These are phyloP conservation scores for Metschnikowia orientalis DNA, from an alignment of 805 yeast genomes.

Conservation along the genomic window DNA sequence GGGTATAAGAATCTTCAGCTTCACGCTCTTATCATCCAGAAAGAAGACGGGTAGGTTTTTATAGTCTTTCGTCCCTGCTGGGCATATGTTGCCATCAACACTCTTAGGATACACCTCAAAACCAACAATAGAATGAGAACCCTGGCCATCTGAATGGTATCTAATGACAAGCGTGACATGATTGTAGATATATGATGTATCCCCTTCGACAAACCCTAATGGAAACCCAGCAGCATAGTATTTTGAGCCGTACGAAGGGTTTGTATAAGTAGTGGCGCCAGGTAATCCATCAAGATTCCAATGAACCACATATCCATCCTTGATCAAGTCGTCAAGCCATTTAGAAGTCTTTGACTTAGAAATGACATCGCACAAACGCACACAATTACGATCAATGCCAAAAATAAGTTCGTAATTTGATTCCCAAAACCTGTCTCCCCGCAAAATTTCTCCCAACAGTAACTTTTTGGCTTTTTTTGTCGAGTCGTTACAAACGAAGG, in stretches of 20 bases:
- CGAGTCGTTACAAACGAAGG: slow-evolving; percentile 72
- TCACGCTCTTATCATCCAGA: slow-evolving; percentile 21
- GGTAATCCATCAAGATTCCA: slow-evolving; percentile 85
- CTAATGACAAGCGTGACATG: slow-evolving; percentile 80
- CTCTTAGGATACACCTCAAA: slow-evolving; percentile 88
- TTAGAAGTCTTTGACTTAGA: slow-evolving; percentile 48
- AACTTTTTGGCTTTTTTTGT: slow-evolving; percentile 49
- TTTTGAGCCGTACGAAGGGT: slow-evolving; percentile 52
- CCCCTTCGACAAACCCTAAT: slow-evolving; percentile 63
- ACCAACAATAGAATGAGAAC: slow-evolving; percentile 65
- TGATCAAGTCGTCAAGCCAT: slow-evolving; percentile 58
- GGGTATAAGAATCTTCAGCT: slow-evolving; percentile 48
- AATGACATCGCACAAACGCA: slow-evolving; percentile 62
- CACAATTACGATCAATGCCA: slow-evolving; percentile 63
- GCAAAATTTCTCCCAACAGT: slow-evolving; percentile 69
- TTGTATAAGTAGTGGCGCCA: slow-evolving; percentile 78
- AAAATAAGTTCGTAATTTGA: slow-evolving; percentile 65
- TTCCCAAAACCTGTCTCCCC: slow-evolving; percentile 77
- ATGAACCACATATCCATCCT: slow-evolving; percentile 70
- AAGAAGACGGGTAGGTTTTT: slow-evolving; percentile 52
- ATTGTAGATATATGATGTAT: slow-evolving; percentile 59
- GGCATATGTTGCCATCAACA: slow-evolving; percentile 63
- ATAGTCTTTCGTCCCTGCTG: slow-evolving; percentile 63
- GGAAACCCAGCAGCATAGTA: slow-evolving; percentile 88
- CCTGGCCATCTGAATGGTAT: slow-evolving; percentile 47